phyloP scores from a whole-genome alignment of 192 early-diverging fungal genomes.

The Phlyctochytrium bullatum region DNA sequence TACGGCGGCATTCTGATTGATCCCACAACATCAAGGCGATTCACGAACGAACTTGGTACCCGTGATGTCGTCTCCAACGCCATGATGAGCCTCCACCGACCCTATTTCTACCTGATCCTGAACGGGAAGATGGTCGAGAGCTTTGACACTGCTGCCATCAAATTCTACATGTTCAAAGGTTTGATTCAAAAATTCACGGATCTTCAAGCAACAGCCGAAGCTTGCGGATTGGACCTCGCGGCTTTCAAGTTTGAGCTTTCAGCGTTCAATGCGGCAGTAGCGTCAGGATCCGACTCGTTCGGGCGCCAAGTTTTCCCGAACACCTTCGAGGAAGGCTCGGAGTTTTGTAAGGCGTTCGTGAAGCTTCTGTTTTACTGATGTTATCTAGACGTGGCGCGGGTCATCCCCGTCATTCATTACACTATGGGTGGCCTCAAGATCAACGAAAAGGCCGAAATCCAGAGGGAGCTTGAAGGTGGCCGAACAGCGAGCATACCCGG shows the following conservation, averaged over 20 bases:
- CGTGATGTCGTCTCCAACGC: slow-evolving; percentile 76
- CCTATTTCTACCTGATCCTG: slow-evolving; percentile 68
- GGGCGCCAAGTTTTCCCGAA: slow-evolving; percentile 65
- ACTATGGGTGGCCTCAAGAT: slow-evolving; percentile 70
- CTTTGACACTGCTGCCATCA: neutral
- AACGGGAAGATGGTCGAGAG: slow-evolving; percentile 63
- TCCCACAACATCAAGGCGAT: slow-evolving; percentile 62
- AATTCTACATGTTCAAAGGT: slow-evolving; percentile 70
- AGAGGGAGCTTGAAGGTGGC: slow-evolving; percentile 2
- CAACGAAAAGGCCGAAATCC: slow-evolving; percentile 2
- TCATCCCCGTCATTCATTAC: slow-evolving; percentile 83
- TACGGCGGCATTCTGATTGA: slow-evolving; percentile 72
- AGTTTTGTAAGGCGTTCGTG: slow-evolving; percentile 50
- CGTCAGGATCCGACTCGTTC: slow-evolving; percentile 50
- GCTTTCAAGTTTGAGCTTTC: slow-evolving; percentile 11
- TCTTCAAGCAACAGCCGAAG: slow-evolving; percentile 69
- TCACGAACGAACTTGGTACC: slow-evolving; percentile 80
- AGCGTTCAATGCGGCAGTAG: slow-evolving; percentile 48
- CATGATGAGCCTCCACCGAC: slow-evolving; percentile 4
- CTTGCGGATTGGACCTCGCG: slow-evolving; percentile 46
- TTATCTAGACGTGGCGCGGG: slow-evolving; percentile 24
- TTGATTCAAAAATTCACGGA: slow-evolving; percentile 74
- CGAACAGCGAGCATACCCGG: slow-evolving; percentile 15
- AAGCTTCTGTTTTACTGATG: slow-evolving; percentile 1
- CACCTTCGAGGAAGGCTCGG: slow-evolving; percentile 41